Evolutionary conservation across 2,329 filamentous ascomycete species (phyloP).

Genomic region (Aspergillus latus): DNA sequence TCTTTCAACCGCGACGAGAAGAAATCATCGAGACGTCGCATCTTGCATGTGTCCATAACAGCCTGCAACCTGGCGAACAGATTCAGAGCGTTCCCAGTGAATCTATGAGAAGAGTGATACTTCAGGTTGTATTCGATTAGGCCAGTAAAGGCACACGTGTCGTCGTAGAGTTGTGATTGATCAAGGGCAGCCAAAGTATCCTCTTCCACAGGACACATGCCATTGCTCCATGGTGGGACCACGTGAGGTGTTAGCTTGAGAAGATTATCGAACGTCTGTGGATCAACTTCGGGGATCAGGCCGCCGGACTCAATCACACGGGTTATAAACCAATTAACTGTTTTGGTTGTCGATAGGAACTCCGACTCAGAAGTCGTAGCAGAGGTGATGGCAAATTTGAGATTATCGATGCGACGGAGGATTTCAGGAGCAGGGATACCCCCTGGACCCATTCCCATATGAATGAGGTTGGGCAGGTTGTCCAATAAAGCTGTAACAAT

Average conservation of each 20-base stretch:
- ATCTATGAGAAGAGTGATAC: slow-evolving; percentile 24
- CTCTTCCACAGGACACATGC: slow-evolving; percentile 19
- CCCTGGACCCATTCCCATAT: slow-evolving; percentile 40
- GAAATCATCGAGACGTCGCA: slow-evolving; percentile 34
- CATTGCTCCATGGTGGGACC: slow-evolving; percentile 35
- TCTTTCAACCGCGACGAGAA: slow-evolving; percentile 29
- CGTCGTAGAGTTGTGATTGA: slow-evolving; percentile 33
- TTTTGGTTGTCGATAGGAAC: slow-evolving; percentile 31
- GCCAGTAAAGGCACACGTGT: slow-evolving; percentile 34
- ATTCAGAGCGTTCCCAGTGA: slow-evolving; percentile 30
- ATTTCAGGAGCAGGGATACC: slow-evolving; percentile 34
- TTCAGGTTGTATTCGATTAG: slow-evolving; percentile 36
- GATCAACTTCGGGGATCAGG: slow-evolving; percentile 46
- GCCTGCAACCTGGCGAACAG: slow-evolving; percentile 35
- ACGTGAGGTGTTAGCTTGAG: slow-evolving; percentile 33
- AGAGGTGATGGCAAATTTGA: slow-evolving; percentile 21
- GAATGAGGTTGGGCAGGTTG: slow-evolving; percentile 49
- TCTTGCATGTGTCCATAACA: slow-evolving; percentile 38
- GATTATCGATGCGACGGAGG: slow-evolving; percentile 20
- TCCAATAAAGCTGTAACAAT: slow-evolving; percentile 58
- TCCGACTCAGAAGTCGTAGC: slow-evolving; percentile 19
- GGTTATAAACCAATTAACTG: slow-evolving; percentile 43
- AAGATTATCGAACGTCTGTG: slow-evolving; percentile 44
- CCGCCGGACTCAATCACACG: slow-evolving; percentile 54
- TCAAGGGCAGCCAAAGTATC: slow-evolving; percentile 24